phyloP scores from a whole-genome alignment of 2,329 filamentous ascomycete genomes.

The Torrubiellomyces zombiae region DNA sequence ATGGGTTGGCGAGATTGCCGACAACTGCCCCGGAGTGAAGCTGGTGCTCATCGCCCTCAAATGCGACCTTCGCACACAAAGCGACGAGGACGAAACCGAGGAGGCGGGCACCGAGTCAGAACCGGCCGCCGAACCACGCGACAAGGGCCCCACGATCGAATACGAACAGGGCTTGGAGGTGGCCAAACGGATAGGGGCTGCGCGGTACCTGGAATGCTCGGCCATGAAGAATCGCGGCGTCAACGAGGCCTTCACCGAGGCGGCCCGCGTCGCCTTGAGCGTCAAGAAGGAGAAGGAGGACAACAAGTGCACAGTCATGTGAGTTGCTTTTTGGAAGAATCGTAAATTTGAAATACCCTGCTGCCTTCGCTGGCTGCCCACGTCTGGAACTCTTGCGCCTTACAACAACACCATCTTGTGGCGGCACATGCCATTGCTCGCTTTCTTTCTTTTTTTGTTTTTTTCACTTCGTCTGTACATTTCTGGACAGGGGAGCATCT shows the following conservation, averaged over 20 bases:
- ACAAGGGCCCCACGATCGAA: conserved; percentile 61
- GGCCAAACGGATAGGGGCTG: conserved; percentile 75
- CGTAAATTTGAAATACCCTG: no score
- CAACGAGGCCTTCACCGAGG: conserved; percentile 97
- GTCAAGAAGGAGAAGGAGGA: conserved; percentile 50
- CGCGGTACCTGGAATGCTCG: conserved; percentile 94
- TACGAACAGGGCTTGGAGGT: conserved; percentile 88
- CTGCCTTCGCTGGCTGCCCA: no score
- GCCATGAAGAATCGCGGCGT: conserved; percentile 96
- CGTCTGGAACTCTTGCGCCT: no score
- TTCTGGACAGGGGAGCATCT: no score
- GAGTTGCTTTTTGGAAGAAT: conserved; percentile 8
- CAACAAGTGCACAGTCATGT: conserved; percentile 46
- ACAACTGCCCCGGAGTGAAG: conserved; percentile 92
- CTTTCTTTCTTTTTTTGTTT: no score
- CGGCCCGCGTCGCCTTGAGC: conserved; percentile 77
- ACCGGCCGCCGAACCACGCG: conserved; percentile 21
- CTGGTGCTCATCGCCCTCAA: conserved; percentile 91
- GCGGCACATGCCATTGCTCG: no score
- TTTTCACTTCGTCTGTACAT: no score
- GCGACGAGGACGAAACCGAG: conserved; percentile 51
- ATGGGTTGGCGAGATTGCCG: conserved; percentile 94
- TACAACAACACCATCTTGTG: no score
- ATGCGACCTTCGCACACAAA: conserved; percentile 78
- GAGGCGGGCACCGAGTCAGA: conserved; percentile 32